phyloP scores from a whole-genome alignment of 306 rosid genomes.

The Echinosophora koreensis region DNA sequence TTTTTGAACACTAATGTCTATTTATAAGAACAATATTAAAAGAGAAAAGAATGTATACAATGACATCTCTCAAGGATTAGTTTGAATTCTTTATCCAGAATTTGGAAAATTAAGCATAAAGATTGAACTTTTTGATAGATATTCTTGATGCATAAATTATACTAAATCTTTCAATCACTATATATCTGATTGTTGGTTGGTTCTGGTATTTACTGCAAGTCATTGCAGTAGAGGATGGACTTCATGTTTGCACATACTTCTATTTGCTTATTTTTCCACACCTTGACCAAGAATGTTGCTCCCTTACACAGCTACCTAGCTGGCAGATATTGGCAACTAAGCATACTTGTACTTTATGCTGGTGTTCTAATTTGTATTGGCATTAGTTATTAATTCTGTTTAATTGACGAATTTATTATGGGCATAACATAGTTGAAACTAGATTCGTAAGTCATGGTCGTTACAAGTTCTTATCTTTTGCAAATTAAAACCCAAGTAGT shows the following conservation, averaged over 20 bases:
- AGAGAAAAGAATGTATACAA: background rate
- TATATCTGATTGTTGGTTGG: conserved; percentile 28
- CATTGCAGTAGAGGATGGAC: conserved; percentile 17
- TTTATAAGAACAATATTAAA: background rate
- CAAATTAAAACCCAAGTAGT: conserved; percentile 1
- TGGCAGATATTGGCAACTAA: conserved; percentile 13
- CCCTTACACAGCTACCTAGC: background rate
- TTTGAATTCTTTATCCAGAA: conserved; percentile 30
- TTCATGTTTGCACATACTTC: background rate
- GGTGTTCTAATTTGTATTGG: background rate
- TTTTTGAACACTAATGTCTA: conserved; percentile 4
- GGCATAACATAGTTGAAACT: background rate
- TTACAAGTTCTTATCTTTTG: conserved; percentile 5
- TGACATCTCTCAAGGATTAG: conserved; percentile 31
- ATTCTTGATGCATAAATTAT: background rate
- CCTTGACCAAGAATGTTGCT: conserved; percentile 13
- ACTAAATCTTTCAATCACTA: background rate
- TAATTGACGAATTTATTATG: background rate
- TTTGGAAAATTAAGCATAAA: background rate
- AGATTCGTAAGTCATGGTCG: background rate
- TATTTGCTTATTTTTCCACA: background rate
- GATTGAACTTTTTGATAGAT: background rate
- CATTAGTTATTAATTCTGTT: conserved; percentile 1
- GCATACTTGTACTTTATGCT: background rate
- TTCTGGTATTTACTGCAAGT: conserved; percentile 12